phyloP scores from a whole-genome alignment of 169 alveolate genomes.

The Plasmodium blacklocki region DNA sequence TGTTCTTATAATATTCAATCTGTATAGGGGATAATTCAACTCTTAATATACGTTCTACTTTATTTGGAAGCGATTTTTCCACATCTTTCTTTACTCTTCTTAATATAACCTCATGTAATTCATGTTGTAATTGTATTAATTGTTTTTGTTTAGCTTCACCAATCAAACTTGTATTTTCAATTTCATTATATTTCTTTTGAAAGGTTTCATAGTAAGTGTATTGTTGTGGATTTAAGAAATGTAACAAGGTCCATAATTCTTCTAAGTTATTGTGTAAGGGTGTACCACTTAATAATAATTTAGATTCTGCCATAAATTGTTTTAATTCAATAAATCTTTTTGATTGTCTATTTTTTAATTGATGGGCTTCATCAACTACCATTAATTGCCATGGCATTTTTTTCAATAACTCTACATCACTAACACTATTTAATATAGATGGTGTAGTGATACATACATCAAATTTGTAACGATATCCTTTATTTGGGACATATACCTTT shows the following conservation, averaged over 20 bases:
- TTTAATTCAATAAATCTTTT: constrained; percentile 90
- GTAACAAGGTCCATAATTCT: constrained; percentile 97
- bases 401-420: constrained; percentile 90
- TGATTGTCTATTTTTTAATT: constrained; percentile 92
- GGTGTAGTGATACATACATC: constrained; percentile 93
- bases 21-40: constrained; percentile 94
- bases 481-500: constrained; percentile 83
- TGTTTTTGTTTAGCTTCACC: constrained; percentile 92
- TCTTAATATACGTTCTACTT: constrained; percentile 91
- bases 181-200: constrained; percentile 86
- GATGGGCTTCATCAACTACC: constrained; percentile 96
- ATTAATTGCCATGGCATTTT: constrained; percentile 92
- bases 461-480: constrained; percentile 86
- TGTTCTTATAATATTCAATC: constrained; percentile 89
- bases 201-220: constrained; percentile 89
- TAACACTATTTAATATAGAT: constrained; percentile 88
- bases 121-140: constrained; percentile 89
- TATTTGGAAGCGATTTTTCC: constrained; percentile 92
- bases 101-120: constrained; percentile 90
- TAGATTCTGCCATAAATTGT: constrained; percentile 91
- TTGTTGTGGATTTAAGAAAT: constrained; percentile 95
- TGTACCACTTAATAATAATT: constrained; percentile 95
- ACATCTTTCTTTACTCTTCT: constrained; percentile 93
- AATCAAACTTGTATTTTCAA: constrained; percentile 91
- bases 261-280: constrained; percentile 96